Evolutionary conservation across 257 asterid species (phyloP), one percentile per base, ranked within the genome.

Genomic region (Salvia miltiorrhiza): DNA sequence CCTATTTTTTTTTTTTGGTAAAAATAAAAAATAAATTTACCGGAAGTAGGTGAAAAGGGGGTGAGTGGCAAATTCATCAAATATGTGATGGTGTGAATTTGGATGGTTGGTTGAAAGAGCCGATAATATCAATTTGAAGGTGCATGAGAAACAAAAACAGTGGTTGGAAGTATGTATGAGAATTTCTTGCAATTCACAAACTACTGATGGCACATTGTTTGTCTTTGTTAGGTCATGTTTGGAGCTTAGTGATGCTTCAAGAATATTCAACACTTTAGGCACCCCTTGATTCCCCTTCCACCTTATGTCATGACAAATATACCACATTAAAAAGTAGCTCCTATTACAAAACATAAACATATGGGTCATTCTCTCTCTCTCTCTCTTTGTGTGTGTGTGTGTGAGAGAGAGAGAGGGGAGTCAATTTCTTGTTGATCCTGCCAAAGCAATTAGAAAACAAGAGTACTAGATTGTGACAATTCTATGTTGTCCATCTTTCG

Each of bases 161-260:
- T 47, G 47, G 58, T 79, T 82, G 86, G 85, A 81, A 75, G 78
- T 58, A 81, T 75, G 65, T 58, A 68, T 56, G 67, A 56, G 82
- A 76, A 81, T 82, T 82, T 80, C 79, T 82, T 77, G 87, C 82
- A 67, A 82, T 79, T 77, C 79, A 80, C 80, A 77, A 67, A 59
- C 67, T 71, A 40, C 44, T 79, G 86, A 83, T 80, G 87, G 84
- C 86, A 80, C 80, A 69, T 84, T 63, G 81, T 78, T 86, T 89
- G 94, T 71, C 81, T 80, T 85, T 86, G 96, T 83, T 86, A 84
- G 83, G 90, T 83, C 85, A 58, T 84, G 90, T 78, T 87, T 84
- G 95, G 94, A 85, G n/a, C 39, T 26, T 76, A 52, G 80, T 75
- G 52, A 59, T 14, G 7, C 50, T 80, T 60, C 76, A 59, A 64